Percentiles rank a stretch among this genome's conserved stretches.
These are phyloP conservation scores for Penicillium pulvis DNA, from an alignment of 495 filamentous ascomycete species.

Conservation along the genomic window DNA sequence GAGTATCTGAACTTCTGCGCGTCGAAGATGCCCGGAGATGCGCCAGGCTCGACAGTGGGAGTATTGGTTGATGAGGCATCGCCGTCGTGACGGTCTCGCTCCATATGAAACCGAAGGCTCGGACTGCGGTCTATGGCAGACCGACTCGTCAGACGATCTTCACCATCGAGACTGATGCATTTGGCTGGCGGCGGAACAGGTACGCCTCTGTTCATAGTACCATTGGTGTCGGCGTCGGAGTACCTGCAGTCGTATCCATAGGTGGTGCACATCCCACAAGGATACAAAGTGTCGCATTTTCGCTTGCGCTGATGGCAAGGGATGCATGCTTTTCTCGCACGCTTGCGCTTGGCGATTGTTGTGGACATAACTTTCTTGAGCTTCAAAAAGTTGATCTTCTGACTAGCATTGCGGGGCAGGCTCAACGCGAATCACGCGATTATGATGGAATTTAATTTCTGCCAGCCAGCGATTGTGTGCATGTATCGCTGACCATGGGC, in stretches of 20 bases:
- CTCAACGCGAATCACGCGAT: too few species aligned
- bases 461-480: too few species aligned
- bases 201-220: slow-evolving; percentile 6
- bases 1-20: slow-evolving; percentile 34
- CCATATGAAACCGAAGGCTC: too few species aligned
- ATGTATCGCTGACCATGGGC: too few species aligned
- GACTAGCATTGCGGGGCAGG: too few species aligned
- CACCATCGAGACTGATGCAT: slow-evolving; percentile 13
- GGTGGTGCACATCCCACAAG: slow-evolving; percentile 33
- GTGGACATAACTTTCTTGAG: slow-evolving; percentile 26
- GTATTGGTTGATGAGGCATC: slow-evolving; percentile 22
- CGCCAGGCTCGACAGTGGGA: slow-evolving; percentile 17
- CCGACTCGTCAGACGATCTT: not conserved
- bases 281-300: slow-evolving; percentile 34
- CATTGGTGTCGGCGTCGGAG: slow-evolving; percentile 12
- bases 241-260: slow-evolving; percentile 36
- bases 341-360: slow-evolving; percentile 31
- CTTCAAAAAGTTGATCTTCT: too few species aligned
- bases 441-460: too few species aligned
- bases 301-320: slow-evolving; percentile 41
- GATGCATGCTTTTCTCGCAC: slow-evolving; percentile 34
- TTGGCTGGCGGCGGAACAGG: slow-evolving; percentile 12
- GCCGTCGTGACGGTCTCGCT: slow-evolving; percentile 3
- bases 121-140: not conserved
- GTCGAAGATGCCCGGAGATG: slow-evolving; percentile 31